Conservation (phyloP, 495 filamentous ascomycete genomes). For the Thermochaetoides thermophila region DNA sequence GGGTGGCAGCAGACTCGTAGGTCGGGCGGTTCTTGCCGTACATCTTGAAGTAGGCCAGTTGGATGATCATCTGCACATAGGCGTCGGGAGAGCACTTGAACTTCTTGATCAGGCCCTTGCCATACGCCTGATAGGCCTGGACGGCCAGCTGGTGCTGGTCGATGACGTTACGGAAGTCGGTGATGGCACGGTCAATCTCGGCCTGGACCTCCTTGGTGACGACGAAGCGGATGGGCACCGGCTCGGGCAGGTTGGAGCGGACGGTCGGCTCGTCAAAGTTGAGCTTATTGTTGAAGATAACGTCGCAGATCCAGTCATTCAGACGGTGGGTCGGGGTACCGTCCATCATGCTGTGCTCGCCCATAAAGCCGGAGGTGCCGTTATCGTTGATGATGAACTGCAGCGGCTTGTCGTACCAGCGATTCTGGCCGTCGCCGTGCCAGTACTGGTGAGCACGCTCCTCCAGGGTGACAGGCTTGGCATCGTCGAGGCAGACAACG, state of each 20-base stretch:
- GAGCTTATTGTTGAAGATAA: constrained; percentile 84
- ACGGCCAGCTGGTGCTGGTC: constrained; percentile 80
- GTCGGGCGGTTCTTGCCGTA: constrained; percentile 96
- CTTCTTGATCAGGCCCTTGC: constrained; percentile 98
- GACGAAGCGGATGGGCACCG: constrained; percentile 58
- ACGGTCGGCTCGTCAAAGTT: constrained; percentile 62
- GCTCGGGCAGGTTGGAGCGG: constrained; percentile 75
- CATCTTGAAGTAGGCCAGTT: constrained; percentile 98
- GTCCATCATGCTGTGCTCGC: constrained; percentile 99
- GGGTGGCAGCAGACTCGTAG: constrained; percentile 90
- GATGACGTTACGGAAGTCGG: constrained; percentile 67
- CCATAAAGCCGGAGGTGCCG: constrained; percentile 92
- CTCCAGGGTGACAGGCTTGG: constrained; percentile 81
- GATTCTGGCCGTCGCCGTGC: constrained; percentile 91
- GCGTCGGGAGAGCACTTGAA: constrained; percentile 98
- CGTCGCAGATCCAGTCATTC: constrained; percentile 80
- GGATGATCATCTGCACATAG: constrained; percentile 97
- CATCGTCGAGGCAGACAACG: constrained; percentile 86
- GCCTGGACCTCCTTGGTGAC: constrained; percentile 53
- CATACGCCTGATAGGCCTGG: constrained; percentile 92
- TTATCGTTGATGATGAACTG: constrained; percentile 99
- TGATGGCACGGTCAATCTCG: constrained; percentile 60
- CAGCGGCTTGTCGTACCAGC: constrained; percentile 96
- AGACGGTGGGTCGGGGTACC: constrained; percentile 93
- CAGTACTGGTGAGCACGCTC: constrained; percentile 94